phyloP scores from a whole-genome alignment of 176 grass and related monocot species.

The Bromus sterilis region DNA sequence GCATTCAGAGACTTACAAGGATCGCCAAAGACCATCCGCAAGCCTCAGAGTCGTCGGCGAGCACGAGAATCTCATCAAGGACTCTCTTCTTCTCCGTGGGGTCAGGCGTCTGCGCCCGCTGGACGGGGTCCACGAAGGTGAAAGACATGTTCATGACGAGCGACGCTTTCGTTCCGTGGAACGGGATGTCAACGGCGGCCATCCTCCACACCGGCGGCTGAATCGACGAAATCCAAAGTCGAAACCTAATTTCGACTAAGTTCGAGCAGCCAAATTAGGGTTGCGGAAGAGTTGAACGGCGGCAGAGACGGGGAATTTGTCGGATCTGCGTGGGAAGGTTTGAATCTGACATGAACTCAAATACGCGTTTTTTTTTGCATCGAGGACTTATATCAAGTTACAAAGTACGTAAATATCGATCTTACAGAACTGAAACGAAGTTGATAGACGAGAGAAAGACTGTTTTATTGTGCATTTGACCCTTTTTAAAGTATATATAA shows the following conservation, averaged over 20 bases:
- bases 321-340: not conserved
- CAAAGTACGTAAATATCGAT: no score
- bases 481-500: no score
- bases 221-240: not conserved
- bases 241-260: not conserved
- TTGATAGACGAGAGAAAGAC: no score
- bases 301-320: not conserved
- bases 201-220: not conserved
- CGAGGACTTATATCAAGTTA: no score
- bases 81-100: not conserved
- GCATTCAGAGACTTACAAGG: no score
- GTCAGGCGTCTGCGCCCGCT: not conserved
- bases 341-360: no score
- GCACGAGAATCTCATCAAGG: not conserved
- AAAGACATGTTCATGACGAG: not conserved
- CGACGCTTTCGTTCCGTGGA: not conserved
- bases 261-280: not conserved
- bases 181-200: not conserved
- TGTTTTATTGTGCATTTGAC: no score
- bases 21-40: not conserved
- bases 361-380: no score
- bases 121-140: not conserved
- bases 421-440: no score
- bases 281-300: not conserved
- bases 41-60: not conserved